phyloP scores from a whole-genome alignment of 106 monocot species.

The Cymbidium sinense region DNA sequence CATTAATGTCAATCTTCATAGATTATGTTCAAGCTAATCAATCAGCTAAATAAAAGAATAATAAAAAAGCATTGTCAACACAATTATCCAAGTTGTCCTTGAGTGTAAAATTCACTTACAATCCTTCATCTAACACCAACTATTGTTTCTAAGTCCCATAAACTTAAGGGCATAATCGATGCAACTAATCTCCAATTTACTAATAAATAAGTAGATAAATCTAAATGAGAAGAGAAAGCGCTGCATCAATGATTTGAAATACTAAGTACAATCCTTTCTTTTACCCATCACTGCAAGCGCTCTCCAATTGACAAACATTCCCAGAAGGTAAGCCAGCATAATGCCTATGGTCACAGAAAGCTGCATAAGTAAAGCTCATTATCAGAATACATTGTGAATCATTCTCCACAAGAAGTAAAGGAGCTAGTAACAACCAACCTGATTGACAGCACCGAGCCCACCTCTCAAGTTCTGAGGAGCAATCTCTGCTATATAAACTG shows the following conservation, averaged over 20 bases:
- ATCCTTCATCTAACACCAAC: neutral
- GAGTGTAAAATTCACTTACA: neutral
- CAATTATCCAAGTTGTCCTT: neutral
- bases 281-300: constrained; percentile 80
- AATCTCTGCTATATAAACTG: constrained; percentile 95
- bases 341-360: constrained; percentile 92
- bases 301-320: constrained; percentile 87
- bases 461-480: constrained; percentile 96
- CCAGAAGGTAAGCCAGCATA: constrained; percentile 73
- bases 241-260: neutral
- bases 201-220: neutral
- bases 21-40: neutral
- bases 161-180: neutral
- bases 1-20: neutral
- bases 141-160: neutral
- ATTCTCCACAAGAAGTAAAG: neutral
- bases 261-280: neutral
- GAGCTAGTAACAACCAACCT: constrained; percentile 28
- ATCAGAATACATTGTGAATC: neutral
- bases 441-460: constrained; percentile 84
- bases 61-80: neutral
- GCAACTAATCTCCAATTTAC: neutral
- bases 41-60: neutral
- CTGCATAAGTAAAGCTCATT: constrained; percentile 20
- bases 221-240: neutral